phyloP scores from a whole-genome alignment of 768 basidiomycete genomes.

The Clitopilus passeckerianus region DNA sequence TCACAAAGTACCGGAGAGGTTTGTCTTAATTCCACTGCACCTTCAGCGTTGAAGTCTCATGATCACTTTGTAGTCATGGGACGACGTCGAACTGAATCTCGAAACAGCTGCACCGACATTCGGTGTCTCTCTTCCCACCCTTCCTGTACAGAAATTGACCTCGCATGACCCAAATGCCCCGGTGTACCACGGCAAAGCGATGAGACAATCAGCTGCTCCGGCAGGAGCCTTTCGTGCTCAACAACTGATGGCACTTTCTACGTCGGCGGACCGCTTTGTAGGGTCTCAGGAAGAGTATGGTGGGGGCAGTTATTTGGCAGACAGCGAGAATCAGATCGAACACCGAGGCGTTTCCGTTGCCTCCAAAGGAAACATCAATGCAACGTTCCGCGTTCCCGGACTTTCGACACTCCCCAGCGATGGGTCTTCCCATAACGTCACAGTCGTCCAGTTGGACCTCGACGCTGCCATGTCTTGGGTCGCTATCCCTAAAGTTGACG shows the following conservation, averaged over 20 bases:
- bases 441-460: slow-evolving; percentile 29
- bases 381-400: slow-evolving; percentile 38
- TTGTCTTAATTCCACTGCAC: background rate
- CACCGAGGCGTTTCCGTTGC: slow-evolving; percentile 22
- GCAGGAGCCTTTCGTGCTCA: background rate
- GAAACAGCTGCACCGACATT: slow-evolving; percentile 39
- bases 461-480: slow-evolving; percentile 39
- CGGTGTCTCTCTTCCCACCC: slow-evolving; percentile 27
- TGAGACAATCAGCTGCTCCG: too few species aligned
- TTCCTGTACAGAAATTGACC: slow-evolving; percentile 30
- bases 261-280: background rate
- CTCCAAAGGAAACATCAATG: slow-evolving; percentile 31
- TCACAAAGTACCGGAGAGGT: slow-evolving; percentile 39
- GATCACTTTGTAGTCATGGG: slow-evolving; percentile 18
- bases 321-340: background rate
- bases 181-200: background rate
- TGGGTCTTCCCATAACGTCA: slow-evolving; percentile 33
- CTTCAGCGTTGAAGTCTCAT: background rate
- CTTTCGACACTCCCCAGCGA: slow-evolving; percentile 37
- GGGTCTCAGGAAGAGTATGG: background rate
- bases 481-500: slow-evolving; percentile 31
- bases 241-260: background rate
- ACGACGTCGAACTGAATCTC: slow-evolving; percentile 32
- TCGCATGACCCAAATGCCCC: background rate
- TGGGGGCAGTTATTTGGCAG: too few species aligned